Base-by-base conservation (phyloP, 371 early-diverging fungal species). In the Choanephora cucurbitarum region DNA sequence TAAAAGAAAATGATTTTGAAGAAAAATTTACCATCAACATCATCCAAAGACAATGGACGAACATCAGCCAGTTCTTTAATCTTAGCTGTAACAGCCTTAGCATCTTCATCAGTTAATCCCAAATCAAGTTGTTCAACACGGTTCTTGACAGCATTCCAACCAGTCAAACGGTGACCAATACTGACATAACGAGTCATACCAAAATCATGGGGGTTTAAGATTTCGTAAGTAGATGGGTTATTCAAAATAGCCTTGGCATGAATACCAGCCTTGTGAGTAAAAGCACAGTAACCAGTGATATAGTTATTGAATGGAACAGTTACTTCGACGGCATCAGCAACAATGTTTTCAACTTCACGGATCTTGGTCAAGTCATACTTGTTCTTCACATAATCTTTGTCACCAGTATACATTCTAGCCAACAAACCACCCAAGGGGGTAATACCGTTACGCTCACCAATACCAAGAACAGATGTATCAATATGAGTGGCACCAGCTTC, bases 111-210 rank as follows among this genome's bases (percentile, higher is more conserved):
- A 47, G 84, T 87, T 49, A 97, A 72, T 7, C 74, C 76, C 49
- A 97, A 75, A 15, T 88, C 85, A 24, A 97, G 80, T 72, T 95
- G 95, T 64, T 92, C 87, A 24, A 91, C 93, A 46, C 98, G 87
- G 80, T 93, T 92, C 88, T 94, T 95, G 82, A 97, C 96, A 34
- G 98, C 96, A 74, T 97, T 96, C 96, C 98, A 97, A 18, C 98
- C 96, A 2, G 98, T 97, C 53, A 97, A 79, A 44, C 96, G 90
- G 72, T 96, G 98, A 33, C 96, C 96, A 51, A 97, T 95, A 44
- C 90, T 89, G 55, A 96, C 96, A 64, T 95, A 95, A 22, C 96
- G 88, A n/a, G 93, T 91, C 92, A 96, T 93, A 69, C 95, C 95
- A 80, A 96, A 97, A 72, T 95, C 96, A 72, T 94, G 91, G 34